Evolutionary conservation across 1,284 basidiomycete species (phyloP).

Genomic region (Irpex sp.): DNA sequence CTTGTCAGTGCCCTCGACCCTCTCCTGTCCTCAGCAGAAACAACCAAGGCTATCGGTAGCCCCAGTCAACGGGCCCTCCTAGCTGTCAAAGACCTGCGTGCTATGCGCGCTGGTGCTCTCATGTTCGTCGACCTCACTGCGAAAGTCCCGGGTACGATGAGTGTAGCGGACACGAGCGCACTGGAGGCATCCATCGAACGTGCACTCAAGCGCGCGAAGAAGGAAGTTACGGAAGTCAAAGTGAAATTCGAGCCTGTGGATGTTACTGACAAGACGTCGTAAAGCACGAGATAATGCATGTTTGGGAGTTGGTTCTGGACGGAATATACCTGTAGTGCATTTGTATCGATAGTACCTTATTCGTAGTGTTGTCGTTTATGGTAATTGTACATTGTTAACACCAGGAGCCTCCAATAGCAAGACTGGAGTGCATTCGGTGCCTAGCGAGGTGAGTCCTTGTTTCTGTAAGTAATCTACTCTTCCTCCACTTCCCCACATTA

Average conservation of each 20-base stretch:
- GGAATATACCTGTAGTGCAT: constrained; percentile 1
- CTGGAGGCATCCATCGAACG: constrained; percentile 64
- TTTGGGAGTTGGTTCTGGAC: background rate
- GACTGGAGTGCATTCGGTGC: background rate
- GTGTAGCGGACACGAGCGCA: constrained; percentile 51
- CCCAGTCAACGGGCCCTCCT: constrained; percentile 27
- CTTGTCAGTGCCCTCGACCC: constrained; percentile 55
- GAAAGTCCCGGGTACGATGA: constrained; percentile 59
- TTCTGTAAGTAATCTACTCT: background rate
- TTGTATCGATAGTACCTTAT: constrained; percentile 1
- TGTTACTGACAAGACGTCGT: background rate
- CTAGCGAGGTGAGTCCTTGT: background rate
- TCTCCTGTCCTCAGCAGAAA: constrained; percentile 37
- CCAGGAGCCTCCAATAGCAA: background rate
- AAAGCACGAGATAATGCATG: background rate
- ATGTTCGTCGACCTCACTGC: constrained; percentile 76
- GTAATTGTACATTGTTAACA: constrained; percentile 1
- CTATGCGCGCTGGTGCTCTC: constrained; percentile 73
- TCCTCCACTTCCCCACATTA: background rate
- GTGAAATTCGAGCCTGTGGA: constrained; percentile 63
- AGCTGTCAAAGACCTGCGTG: constrained; percentile 66
- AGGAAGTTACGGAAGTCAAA: constrained; percentile 77
- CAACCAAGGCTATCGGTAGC: constrained; percentile 8
- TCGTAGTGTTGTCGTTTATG: background rate
- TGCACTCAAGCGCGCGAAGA: constrained; percentile 58